Base-by-base conservation (phyloP, 768 basidiomycete genomes). In the Collybia sordida region DNA sequence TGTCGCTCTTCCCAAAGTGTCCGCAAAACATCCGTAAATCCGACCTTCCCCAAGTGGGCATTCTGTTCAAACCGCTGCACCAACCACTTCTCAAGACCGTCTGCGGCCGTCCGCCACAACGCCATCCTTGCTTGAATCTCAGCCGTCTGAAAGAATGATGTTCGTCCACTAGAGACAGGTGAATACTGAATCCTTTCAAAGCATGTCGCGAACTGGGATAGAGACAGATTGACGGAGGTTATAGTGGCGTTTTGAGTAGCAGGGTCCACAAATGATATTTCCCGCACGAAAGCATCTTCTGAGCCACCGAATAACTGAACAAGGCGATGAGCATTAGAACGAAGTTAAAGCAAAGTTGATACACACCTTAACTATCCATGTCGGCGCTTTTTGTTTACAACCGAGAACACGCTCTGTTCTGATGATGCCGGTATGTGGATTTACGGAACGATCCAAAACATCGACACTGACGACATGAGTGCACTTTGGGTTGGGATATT, bases 401-500 rank as follows among this genome's bases (percentile, higher is more conserved):
- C 92, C 92, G 52, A 94, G 64, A 35, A 97, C 76, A 52, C 93
- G 81, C 70, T 98, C 95, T 38, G 92, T 97, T 57, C 94, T 82
- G 62, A 97, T 88, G 56, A 96, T 80, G 25, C 95, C 95, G 8
- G 90, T 93, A 48, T 75, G 67, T 23, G 90, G 81, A 71, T 96
- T 86, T 11, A 96, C 78, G 11, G 85, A 79, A 55, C 94, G 86
- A 72, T 93, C 88, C 49, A 96, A 53, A 23, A 93, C 92, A 67
- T 93, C 91, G 63, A 93, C 80, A 56, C 88, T 89, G 57, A 92
- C 75, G 57, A 93, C 92, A 66, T 93, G 92, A 19, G 88, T 81
- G 70, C 91, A 93, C 61, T 89, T 89, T 46, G 93, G 88, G 66
- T 96, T 96, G 45, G 94, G 94, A 69, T 97, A 97, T 78, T 97